Evolutionary conservation across 306 rosid genomes (phyloP).

Genomic region (Boehmeria nivea): DNA sequence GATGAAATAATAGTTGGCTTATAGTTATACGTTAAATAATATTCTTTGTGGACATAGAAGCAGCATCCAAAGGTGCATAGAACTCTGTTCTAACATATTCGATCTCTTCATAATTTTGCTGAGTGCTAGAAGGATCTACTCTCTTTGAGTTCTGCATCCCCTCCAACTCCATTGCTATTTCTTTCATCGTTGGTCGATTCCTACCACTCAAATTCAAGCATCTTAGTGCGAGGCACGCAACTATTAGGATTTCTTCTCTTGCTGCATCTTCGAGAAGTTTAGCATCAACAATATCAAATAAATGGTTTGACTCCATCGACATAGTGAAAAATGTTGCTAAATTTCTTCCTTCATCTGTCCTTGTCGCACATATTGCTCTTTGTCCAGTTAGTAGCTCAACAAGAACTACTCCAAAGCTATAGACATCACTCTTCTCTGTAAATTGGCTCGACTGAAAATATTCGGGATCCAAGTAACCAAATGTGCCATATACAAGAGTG

Average conservation of each 20-base stretch:
- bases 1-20: too few species aligned
- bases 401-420: constrained; percentile 18
- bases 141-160: background rate
- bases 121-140: constrained; percentile 1
- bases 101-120: background rate
- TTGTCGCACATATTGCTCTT: background rate
- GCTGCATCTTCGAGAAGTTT: constrained; percentile 17
- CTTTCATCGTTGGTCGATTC: constrained; percentile 46
- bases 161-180: constrained; percentile 36
- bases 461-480: constrained; percentile 24
- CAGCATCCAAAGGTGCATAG: background rate
- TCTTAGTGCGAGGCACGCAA: constrained; percentile 36
- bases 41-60: background rate
- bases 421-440: constrained; percentile 4
- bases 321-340: constrained; percentile 32
- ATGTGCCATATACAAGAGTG: constrained; percentile 20
- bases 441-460: constrained; percentile 22
- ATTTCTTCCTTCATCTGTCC: constrained; percentile 15
- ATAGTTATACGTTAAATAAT: too few species aligned
- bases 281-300: constrained; percentile 32
- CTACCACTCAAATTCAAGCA: constrained; percentile 40
- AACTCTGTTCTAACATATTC: background rate
- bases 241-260: constrained; percentile 23
- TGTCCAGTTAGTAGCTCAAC: constrained; percentile 18
- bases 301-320: constrained; percentile 14